These are phyloP conservation scores for Candida parachauliodes DNA, from an alignment of 805 yeast species.

Conservation along the genomic window DNA sequence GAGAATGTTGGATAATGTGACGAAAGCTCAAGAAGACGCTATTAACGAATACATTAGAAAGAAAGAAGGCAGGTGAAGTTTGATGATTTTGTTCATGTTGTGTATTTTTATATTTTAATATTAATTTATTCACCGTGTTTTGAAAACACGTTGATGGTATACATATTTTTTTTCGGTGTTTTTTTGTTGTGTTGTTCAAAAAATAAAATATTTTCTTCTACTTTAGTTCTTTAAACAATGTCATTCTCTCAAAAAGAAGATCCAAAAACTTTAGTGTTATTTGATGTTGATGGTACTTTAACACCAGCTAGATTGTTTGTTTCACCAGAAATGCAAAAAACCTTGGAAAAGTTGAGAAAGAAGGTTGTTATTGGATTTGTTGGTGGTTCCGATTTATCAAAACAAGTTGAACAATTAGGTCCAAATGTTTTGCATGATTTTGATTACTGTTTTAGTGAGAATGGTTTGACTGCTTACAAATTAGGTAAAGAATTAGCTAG, in stretches of 20 bases:
- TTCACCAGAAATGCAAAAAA: constrained; percentile 72
- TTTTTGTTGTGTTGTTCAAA: neutral
- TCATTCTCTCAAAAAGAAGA: constrained; percentile 72
- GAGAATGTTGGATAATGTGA: constrained; percentile 5
- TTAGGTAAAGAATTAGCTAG: constrained; percentile 83
- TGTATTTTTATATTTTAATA: neutral
- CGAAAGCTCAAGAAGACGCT: constrained; percentile 8
- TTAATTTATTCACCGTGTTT: neutral
- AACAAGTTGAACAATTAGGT: constrained; percentile 97
- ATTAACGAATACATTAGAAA: constrained; percentile 5
- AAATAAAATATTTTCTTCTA: neutral
- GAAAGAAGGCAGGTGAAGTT: neutral
- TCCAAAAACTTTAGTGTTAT: constrained; percentile 84
- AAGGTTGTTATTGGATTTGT: constrained; percentile 96
- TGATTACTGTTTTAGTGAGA: constrained; percentile 96
- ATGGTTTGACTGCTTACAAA: constrained; percentile 97
- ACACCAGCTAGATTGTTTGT: constrained; percentile 90
- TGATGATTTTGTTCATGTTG: neutral
- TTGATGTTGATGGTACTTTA: constrained; percentile 97
- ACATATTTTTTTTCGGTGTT: neutral
- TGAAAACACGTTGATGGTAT: constrained; percentile 3
- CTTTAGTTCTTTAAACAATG: constrained; percentile 21
- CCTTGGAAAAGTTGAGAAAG: constrained; percentile 74
- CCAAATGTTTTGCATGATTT: constrained; percentile 68
- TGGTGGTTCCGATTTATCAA: constrained; percentile 92